These are phyloP conservation scores for Pythium dissimile DNA, from an alignment of 352 stramenopile genomes.

Conservation along the genomic window DNA sequence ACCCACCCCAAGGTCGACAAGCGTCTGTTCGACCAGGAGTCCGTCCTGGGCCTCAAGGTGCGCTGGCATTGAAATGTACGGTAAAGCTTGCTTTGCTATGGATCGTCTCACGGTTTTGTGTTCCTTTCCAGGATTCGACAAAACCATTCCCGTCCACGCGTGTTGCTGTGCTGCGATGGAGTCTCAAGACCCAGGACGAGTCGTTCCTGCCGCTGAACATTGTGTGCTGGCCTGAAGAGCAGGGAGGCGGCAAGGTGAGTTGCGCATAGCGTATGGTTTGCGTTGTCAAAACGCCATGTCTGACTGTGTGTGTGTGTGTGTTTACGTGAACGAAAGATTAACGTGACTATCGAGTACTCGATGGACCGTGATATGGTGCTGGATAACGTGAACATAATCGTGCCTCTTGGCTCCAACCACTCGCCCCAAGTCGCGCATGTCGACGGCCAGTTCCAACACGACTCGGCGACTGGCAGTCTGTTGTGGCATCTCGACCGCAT, in stretches of 20 bases:
- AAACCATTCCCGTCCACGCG: constrained; percentile 83
- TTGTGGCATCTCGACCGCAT: constrained; percentile 85
- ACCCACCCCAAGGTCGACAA: constrained; percentile 89
- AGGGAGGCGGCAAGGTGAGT: constrained; percentile 69
- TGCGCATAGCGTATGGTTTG: background rate
- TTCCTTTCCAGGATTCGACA: constrained; percentile 44
- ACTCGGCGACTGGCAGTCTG: constrained; percentile 58
- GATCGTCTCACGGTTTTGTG: background rate
- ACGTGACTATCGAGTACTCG: constrained; percentile 86
- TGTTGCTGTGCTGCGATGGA: constrained; percentile 82
- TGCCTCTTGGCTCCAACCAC: constrained; percentile 70
- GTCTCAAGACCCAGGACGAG: constrained; percentile 85
- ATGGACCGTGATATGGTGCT: constrained; percentile 86
- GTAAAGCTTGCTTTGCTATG: background rate
- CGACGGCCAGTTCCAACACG: constrained; percentile 87
- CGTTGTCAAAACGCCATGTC: background rate
- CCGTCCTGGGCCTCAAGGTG: constrained; percentile 69
- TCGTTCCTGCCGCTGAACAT: constrained; percentile 84
- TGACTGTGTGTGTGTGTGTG: background rate
- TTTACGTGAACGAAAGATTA: constrained; percentile 82
- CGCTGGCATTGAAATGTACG: background rate
- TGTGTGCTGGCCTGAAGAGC: constrained; percentile 85
- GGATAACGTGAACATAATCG: constrained; percentile 86
- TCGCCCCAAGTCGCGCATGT: constrained; percentile 70
- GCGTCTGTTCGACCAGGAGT: constrained; percentile 80